Conservation (phyloP, 495 filamentous ascomycete species). For the Penicillium paradoxum region DNA sequence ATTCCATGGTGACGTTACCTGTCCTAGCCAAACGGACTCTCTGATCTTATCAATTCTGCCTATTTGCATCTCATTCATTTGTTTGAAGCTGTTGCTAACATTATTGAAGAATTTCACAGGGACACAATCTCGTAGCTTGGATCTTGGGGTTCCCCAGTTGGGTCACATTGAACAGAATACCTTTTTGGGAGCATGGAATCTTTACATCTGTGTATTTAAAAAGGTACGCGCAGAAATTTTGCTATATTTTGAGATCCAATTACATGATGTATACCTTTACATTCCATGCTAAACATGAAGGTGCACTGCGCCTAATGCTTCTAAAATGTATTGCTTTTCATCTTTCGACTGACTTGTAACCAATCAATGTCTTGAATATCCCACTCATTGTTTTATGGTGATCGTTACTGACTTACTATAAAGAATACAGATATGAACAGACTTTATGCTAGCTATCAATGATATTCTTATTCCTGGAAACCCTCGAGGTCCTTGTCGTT, state of each 20-base stretch:
- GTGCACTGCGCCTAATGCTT: slow-evolving; percentile 60
- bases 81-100: slow-evolving; percentile 26
- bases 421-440: slow-evolving; percentile 14
- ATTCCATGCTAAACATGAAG: slow-evolving; percentile 95
- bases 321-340: slow-evolving; percentile 82
- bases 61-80: slow-evolving; percentile 14
- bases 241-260: slow-evolving; percentile 9
- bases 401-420: slow-evolving; percentile 34
- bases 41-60: slow-evolving; percentile 47
- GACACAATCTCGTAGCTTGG: not conserved
- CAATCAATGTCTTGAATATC: slow-evolving; percentile 11
- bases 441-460: slow-evolving; percentile 4
- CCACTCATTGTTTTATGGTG: slow-evolving; percentile 23
- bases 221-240: slow-evolving; percentile 19
- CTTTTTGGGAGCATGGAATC: not conserved
- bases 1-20: slow-evolving; percentile 79
- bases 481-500: slow-evolving; percentile 57
- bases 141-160: not conserved
- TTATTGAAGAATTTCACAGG: slow-evolving; percentile 21
- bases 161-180: not conserved
- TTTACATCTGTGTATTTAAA: not conserved
- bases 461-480: slow-evolving; percentile 49
- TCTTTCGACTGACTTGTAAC: slow-evolving; percentile 80
- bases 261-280: slow-evolving; percentile 63
- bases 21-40: slow-evolving; percentile 87